Percentiles rank a stretch among this genome's conserved stretches.
Conservation (phyloP, 768 basidiomycete species). For the Termitomyces heimii region DNA sequence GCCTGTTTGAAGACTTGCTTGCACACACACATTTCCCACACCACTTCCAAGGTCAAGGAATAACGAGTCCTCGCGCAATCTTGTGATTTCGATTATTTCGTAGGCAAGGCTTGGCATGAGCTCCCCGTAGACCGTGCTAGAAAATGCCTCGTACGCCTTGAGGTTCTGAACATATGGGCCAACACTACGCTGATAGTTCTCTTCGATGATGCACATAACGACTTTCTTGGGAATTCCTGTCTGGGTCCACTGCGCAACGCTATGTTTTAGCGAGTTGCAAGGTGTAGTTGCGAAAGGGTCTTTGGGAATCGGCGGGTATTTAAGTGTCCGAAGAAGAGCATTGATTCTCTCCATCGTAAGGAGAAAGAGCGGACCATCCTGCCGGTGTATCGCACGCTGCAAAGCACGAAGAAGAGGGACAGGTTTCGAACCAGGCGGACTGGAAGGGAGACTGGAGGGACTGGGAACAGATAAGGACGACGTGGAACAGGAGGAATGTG, state of each 20-base stretch:
- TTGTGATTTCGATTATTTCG: slow-evolving; percentile 53
- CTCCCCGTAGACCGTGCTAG: slow-evolving; percentile 86
- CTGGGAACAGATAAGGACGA: slow-evolving; percentile 25
- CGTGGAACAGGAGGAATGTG: slow-evolving; percentile 23
- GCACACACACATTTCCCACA: slow-evolving; percentile 79
- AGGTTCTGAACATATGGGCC: slow-evolving; percentile 84
- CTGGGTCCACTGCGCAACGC: slow-evolving; percentile 43
- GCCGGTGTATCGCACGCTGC: slow-evolving; percentile 62
- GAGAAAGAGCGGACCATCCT: slow-evolving; percentile 70
- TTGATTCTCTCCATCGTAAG: slow-evolving; percentile 59
- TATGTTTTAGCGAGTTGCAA: slow-evolving; percentile 43
- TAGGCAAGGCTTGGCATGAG: slow-evolving; percentile 81
- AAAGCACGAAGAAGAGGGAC: slow-evolving; percentile 46
- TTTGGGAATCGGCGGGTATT: slow-evolving; percentile 53
- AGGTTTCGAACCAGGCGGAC: slow-evolving; percentile 21
- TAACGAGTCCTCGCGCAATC: slow-evolving; percentile 51
- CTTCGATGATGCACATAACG: slow-evolving; percentile 73
- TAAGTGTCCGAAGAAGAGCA: slow-evolving; percentile 51
- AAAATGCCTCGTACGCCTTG: slow-evolving; percentile 77
- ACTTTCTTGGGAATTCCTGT: slow-evolving; percentile 59
- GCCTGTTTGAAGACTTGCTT: slow-evolving; percentile 76
- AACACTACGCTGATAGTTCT: slow-evolving; percentile 90
- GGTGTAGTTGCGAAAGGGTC: slow-evolving; percentile 42
- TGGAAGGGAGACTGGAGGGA: slow-evolving; percentile 25
- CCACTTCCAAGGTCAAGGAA: slow-evolving; percentile 86